phyloP scores from a whole-genome alignment of 768 basidiomycete species.

The Porpolomopsis calyptriformis region DNA sequence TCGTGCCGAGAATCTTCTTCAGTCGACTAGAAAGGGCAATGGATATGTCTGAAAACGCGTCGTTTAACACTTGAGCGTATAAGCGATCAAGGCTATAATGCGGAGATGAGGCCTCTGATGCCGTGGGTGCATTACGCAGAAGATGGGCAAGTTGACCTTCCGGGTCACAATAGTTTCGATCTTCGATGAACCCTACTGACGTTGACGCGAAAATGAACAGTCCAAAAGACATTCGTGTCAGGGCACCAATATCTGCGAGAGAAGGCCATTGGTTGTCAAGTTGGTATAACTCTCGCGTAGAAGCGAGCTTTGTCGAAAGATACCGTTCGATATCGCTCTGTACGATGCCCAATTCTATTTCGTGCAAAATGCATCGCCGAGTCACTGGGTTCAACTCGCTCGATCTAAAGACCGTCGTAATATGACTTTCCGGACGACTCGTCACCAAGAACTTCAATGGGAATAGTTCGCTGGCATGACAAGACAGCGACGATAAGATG shows the following conservation, averaged over 20 bases:
- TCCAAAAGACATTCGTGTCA: slow-evolving; percentile 15
- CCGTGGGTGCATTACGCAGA: neutral
- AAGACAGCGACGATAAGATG: neutral
- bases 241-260: slow-evolving; percentile 6
- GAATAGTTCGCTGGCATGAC: neutral
- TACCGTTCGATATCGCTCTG: slow-evolving; percentile 14
- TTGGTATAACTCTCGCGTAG: slow-evolving; percentile 5
- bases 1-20: slow-evolving; percentile 4
- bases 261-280: neutral
- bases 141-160: slow-evolving; percentile 8
- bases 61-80: slow-evolving; percentile 6
- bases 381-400: neutral
- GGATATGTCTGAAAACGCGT: slow-evolving; percentile 7
- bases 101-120: neutral
- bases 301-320: slow-evolving; percentile 10
- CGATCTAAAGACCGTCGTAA: neutral
- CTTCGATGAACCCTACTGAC: slow-evolving; percentile 15
- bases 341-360: slow-evolving; percentile 1
- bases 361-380: slow-evolving; percentile 2
- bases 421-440: slow-evolving; percentile 18
- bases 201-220: slow-evolving; percentile 22
- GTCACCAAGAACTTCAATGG: slow-evolving; percentile 13
- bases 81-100: slow-evolving; percentile 9
- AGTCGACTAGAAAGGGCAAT: neutral
- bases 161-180: slow-evolving; percentile 7